Evolutionary conservation across 441 rosid species (phyloP).

Genomic region (Pelargonium citronellum): DNA sequence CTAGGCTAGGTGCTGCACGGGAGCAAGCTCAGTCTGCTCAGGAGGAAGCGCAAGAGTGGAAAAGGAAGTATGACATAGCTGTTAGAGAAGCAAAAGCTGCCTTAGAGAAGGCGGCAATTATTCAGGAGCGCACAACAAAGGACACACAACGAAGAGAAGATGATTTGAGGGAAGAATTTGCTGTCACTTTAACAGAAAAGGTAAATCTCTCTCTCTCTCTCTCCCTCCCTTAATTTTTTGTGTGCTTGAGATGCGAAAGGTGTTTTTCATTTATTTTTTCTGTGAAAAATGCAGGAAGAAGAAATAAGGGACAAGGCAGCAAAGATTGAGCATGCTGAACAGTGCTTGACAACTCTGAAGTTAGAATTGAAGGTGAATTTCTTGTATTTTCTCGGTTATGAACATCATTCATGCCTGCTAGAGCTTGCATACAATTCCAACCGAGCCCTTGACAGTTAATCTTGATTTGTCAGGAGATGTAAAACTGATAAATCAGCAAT

Average conservation of each 20-base stretch:
- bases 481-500: neutral
- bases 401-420: neutral
- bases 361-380: constrained; percentile 74
- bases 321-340: constrained; percentile 75
- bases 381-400: neutral
- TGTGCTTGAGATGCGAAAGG: neutral
- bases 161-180: constrained; percentile 71
- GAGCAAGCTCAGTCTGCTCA: constrained; percentile 83
- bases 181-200: constrained; percentile 57
- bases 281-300: constrained; percentile 57
- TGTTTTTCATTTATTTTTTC: neutral
- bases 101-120: constrained; percentile 83
- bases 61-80: constrained; percentile 82
- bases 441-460: neutral
- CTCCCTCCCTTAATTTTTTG: neutral
- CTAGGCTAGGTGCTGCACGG: constrained; percentile 88
- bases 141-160: constrained; percentile 84
- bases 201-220: constrained; percentile 29
- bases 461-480: neutral
- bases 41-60: constrained; percentile 94
- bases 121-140: constrained; percentile 75
- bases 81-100: constrained; percentile 89
- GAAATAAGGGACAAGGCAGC: constrained; percentile 66
- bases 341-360: constrained; percentile 64
- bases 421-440: neutral